These are phyloP conservation scores for Melastoma malabathricum DNA, from an alignment of 345 rosid species.

Conservation along the genomic window DNA sequence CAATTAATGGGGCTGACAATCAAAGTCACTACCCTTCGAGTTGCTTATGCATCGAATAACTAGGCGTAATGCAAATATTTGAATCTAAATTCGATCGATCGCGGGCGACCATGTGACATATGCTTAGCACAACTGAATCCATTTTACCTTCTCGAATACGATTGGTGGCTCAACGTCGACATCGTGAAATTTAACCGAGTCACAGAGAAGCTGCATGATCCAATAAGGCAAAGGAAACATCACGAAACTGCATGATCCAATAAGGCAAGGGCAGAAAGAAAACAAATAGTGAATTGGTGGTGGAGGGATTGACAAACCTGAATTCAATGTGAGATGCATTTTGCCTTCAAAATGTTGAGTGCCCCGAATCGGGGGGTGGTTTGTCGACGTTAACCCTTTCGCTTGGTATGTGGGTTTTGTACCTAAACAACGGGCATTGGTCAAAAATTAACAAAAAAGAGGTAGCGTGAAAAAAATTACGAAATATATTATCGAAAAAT, in stretches of 20 bases:
- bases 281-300: neutral
- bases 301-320: constrained; percentile 28
- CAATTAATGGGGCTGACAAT: too few species aligned
- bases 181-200: constrained; percentile 58
- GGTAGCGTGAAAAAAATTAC: too few species aligned
- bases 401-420: too few species aligned
- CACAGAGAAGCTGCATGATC: constrained; percentile 82
- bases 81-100: too few species aligned
- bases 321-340: constrained; percentile 80
- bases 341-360: constrained; percentile 1
- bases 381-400: neutral
- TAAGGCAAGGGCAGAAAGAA: too few species aligned
- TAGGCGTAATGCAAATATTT: too few species aligned
- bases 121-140: neutral
- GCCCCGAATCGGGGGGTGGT: neutral
- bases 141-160: constrained; percentile 42
- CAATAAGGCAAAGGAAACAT: constrained; percentile 34
- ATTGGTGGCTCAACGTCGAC: constrained; percentile 39
- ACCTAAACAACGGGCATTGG: too few species aligned
- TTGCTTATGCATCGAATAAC: too few species aligned
- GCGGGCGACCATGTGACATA: too few species aligned
- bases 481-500: too few species aligned
- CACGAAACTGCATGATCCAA: neutral
- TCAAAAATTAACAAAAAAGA: too few species aligned
- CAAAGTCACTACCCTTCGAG: too few species aligned